A percentile compares a stretch with the other conserved stretches of the same genome.
phyloP scores from a whole-genome alignment of 768 basidiomycete genomes.

The Naganishia antarctica region DNA sequence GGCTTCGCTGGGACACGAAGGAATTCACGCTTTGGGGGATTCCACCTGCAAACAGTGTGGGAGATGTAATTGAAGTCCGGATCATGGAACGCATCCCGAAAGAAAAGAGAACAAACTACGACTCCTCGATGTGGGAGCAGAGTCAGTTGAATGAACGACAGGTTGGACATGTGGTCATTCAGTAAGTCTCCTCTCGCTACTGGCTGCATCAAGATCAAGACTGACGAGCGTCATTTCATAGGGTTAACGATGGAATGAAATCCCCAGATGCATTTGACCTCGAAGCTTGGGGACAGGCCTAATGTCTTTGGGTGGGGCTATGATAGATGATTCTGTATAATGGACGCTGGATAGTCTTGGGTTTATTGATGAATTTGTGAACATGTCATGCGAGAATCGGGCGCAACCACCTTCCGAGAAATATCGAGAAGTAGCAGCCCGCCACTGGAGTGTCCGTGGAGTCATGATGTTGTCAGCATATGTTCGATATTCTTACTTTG shows the following conservation, averaged over 20 bases:
- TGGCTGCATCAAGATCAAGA: background rate
- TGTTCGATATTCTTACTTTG: too few relatives aligned
- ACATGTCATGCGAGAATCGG: too few relatives aligned
- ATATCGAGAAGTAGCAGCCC: too few relatives aligned
- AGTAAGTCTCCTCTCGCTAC: conserved; percentile 27
- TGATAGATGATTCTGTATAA: conserved; percentile 17
- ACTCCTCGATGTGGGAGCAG: conserved; percentile 42
- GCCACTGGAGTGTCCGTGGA: too few relatives aligned
- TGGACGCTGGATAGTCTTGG: conserved; percentile 15
- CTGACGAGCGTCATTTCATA: background rate
- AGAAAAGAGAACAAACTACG: conserved; percentile 38
- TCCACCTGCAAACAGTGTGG: conserved; percentile 36
- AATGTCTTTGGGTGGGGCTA: background rate
- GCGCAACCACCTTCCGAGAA: too few relatives aligned
- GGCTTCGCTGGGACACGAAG: conserved; percentile 47
- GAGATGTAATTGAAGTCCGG: conserved; percentile 36
- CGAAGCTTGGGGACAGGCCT: conserved; percentile 19
- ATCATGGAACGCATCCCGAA: conserved; percentile 44
- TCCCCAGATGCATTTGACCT: conserved; percentile 22
- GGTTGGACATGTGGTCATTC: conserved; percentile 43
- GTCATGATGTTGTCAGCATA: too few relatives aligned
- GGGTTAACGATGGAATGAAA: conserved; percentile 19
- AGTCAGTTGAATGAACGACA: conserved; percentile 43
- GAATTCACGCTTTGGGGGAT: conserved; percentile 49
- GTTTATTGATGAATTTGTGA: too few relatives aligned